Conservation (phyloP, 2,329 filamentous ascomycete genomes). For the Botrytis cinerea region DNA sequence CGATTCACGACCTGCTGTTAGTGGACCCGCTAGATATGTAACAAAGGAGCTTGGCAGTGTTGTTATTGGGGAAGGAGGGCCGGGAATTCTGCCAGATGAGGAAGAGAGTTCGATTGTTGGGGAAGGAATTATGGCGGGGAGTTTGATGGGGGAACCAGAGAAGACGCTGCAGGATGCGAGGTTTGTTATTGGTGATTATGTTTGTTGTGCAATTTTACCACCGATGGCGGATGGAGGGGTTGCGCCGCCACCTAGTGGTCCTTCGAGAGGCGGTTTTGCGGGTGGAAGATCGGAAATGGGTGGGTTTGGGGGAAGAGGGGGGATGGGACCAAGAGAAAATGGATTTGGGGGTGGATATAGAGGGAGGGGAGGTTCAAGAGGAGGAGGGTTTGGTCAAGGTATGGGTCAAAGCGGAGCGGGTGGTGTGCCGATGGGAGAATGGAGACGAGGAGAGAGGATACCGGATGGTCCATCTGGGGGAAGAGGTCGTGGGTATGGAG, state of each 20-base stretch:
- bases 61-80: conserved; percentile 65
- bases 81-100: conserved; percentile 45
- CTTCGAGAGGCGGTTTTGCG: conserved; percentile 44
- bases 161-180: conserved; percentile 76
- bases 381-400: conserved; percentile 46
- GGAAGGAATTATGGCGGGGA: conserved; percentile 39
- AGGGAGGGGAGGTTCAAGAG: conserved; percentile 43
- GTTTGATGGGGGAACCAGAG: conserved; percentile 59
- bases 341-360: conserved; percentile 42
- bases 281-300: conserved; percentile 42
- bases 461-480: conserved; percentile 51
- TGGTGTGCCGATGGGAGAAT: conserved; percentile 56
- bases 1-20: conserved; percentile 50
- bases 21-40: conserved; percentile 61
- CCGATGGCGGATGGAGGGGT: conserved; percentile 74
- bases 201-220: conserved; percentile 79
- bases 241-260: conserved; percentile 57
- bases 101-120: conserved; percentile 42
- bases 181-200: conserved; percentile 87
- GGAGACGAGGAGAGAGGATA: conserved; percentile 65
- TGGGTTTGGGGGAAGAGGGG: conserved; percentile 44
- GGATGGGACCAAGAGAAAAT: conserved; percentile 43
- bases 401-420: conserved; percentile 43
- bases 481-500: conserved; percentile 51
- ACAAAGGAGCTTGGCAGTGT: conserved; percentile 82